Conservation (phyloP, 2,329 filamentous ascomycete species). For the Ceratocystis albifundus region DNA sequence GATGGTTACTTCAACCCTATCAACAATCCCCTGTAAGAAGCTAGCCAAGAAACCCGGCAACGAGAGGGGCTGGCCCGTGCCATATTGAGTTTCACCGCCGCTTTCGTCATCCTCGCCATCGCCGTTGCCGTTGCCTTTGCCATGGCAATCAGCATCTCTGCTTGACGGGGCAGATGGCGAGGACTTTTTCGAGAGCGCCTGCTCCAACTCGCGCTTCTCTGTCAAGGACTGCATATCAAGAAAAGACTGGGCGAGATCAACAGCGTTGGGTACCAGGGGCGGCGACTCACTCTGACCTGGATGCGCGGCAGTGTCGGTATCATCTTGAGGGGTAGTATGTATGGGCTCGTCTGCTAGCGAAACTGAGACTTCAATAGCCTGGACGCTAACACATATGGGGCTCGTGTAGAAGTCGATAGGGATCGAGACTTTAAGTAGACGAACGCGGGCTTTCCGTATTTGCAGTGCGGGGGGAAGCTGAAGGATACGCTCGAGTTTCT, state of each 20-base stretch:
- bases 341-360: slow-evolving; percentile 33
- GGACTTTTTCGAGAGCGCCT: slow-evolving; percentile 48
- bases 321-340: neutral
- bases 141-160: slow-evolving; percentile 50
- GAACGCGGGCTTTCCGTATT: slow-evolving; percentile 61
- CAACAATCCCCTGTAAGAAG: slow-evolving; percentile 62
- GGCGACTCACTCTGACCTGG: slow-evolving; percentile 25
- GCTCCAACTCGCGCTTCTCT: slow-evolving; percentile 57
- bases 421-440: slow-evolving; percentile 67
- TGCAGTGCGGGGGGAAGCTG: slow-evolving; percentile 61
- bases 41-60: slow-evolving; percentile 59
- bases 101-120: slow-evolving; percentile 43
- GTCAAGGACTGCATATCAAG: slow-evolving; percentile 56
- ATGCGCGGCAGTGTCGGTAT: neutral
- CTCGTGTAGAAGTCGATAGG: slow-evolving; percentile 81
- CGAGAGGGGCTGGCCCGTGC: slow-evolving; percentile 59
- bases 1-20: slow-evolving; percentile 57
- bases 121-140: slow-evolving; percentile 53
- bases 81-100: slow-evolving; percentile 44
- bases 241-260: slow-evolving; percentile 67
- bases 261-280: slow-evolving; percentile 50
- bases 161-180: slow-evolving; percentile 30
- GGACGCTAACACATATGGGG: slow-evolving; percentile 68
- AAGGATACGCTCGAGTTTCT: slow-evolving; percentile 70
- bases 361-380: slow-evolving; percentile 64